Conservation (phyloP, 1,284 basidiomycete species). For the Tylopilus orsonianus region DNA sequence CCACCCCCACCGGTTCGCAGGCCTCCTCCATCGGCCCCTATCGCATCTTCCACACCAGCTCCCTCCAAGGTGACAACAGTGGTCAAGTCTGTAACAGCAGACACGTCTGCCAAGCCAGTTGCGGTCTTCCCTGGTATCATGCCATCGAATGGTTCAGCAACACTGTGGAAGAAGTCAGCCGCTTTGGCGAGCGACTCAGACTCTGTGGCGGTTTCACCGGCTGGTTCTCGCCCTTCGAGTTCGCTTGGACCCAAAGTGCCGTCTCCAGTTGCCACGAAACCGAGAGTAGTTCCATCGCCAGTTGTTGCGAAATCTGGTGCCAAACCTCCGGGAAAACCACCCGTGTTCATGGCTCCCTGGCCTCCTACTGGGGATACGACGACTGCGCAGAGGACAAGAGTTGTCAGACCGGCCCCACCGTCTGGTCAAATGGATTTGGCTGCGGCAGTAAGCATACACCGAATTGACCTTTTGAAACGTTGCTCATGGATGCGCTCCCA, state of each 20-base stretch:
- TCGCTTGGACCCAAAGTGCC: constrained; percentile 46
- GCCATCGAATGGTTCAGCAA: constrained; percentile 61
- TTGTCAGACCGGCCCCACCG: constrained; percentile 39
- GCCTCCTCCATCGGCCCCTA: constrained; percentile 43
- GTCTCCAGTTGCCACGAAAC: constrained; percentile 51
- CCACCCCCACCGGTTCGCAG: constrained; percentile 69
- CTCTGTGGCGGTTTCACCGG: constrained; percentile 46
- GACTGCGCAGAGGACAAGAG: constrained; percentile 46
- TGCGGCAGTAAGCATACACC: constrained; percentile 57
- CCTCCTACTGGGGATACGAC: constrained; percentile 48
- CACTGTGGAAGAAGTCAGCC: constrained; percentile 70
- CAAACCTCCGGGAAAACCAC: too few species aligned
- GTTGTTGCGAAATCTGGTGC: constrained; percentile 56
- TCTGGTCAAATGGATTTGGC: constrained; percentile 80
- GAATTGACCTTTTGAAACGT: neutral
- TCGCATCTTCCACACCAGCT: constrained; percentile 34
- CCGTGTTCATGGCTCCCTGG: constrained; percentile 54
- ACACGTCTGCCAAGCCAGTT: constrained; percentile 65
- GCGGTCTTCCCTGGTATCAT: constrained; percentile 74
- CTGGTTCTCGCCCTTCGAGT: constrained; percentile 55
- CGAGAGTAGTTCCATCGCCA: constrained; percentile 53
- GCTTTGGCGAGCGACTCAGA: constrained; percentile 31
- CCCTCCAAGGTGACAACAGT: constrained; percentile 39
- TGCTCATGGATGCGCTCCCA: constrained; percentile 32
- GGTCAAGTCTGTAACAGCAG: constrained; percentile 48